Conservation (phyloP, 805 yeast genomes). For the Kuraishia hungarica region DNA sequence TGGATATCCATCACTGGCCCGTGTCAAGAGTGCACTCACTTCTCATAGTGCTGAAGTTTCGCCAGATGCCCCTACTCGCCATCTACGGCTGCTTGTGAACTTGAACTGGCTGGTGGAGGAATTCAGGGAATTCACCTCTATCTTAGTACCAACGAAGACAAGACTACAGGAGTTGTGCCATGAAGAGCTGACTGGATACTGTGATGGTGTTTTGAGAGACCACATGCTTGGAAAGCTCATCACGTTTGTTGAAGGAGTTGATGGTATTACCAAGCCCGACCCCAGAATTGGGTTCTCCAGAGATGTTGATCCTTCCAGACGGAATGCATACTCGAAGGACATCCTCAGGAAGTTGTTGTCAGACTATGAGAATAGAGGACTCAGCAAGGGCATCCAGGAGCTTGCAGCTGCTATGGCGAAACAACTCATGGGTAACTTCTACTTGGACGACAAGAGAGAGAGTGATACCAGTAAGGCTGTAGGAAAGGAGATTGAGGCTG, state of each 20-base stretch:
- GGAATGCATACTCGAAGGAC: constrained; percentile 56
- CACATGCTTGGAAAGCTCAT: constrained; percentile 59
- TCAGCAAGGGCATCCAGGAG: constrained; percentile 43
- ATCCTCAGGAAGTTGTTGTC: constrained; percentile 49
- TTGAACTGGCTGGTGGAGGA: constrained; percentile 42
- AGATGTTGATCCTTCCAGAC: constrained; percentile 38
- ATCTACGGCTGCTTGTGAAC: constrained; percentile 29
- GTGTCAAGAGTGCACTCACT: background rate
- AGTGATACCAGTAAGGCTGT: constrained; percentile 17
- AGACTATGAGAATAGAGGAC: constrained; percentile 50
- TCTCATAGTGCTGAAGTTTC: background rate
- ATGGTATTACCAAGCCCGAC: constrained; percentile 33
- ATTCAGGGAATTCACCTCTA: constrained; percentile 17
- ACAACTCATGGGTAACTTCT: constrained; percentile 30
- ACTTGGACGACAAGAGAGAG: constrained; percentile 11
- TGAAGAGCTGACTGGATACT: constrained; percentile 32
- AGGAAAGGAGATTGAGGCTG: constrained; percentile 36
- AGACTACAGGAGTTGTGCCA: constrained; percentile 21
- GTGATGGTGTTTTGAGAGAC: constrained; percentile 32
- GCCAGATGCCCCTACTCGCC: background rate
- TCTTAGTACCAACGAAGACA: constrained; percentile 13
- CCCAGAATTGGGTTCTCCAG: constrained; percentile 16
- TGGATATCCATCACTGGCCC: background rate
- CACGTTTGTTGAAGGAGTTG: constrained; percentile 58
- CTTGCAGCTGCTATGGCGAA: constrained; percentile 47